Conservation (phyloP, 2,329 filamentous ascomycete species). For the Alternaria ethzedia region DNA sequence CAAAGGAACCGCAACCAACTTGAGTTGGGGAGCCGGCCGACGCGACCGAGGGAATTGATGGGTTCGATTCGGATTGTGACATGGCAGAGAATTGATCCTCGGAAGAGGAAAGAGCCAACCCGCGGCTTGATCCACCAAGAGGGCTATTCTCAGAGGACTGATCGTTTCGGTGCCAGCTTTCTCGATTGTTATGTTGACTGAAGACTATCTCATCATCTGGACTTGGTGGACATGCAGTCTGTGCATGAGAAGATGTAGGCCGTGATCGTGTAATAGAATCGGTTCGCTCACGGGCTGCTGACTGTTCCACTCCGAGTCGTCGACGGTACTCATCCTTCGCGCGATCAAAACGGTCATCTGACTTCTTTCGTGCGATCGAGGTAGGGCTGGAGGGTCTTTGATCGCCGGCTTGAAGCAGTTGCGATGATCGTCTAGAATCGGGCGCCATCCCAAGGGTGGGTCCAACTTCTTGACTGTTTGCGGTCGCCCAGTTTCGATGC, state of each 20-base stretch:
- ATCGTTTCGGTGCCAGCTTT: constrained; percentile 38
- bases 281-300: constrained; percentile 34
- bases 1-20: constrained; percentile 37
- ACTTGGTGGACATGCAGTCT: constrained; percentile 54
- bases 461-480: constrained; percentile 33
- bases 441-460: constrained; percentile 26
- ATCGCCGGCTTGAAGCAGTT: not conserved
- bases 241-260: constrained; percentile 37
- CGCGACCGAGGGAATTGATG: constrained; percentile 59
- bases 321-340: constrained; percentile 49
- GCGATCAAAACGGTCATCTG: constrained; percentile 43
- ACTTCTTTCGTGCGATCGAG: constrained; percentile 27
- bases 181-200: constrained; percentile 35
- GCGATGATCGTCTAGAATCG: constrained; percentile 5
- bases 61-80: constrained; percentile 58
- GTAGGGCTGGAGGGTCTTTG: constrained; percentile 12
- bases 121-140: constrained; percentile 36
- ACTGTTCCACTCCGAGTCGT: constrained; percentile 42
- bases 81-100: constrained; percentile 57
- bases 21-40: constrained; percentile 56
- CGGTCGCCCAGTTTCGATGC: constrained; percentile 28
- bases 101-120: constrained; percentile 54
- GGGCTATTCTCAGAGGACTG: constrained; percentile 52
- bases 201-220: constrained; percentile 52
- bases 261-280: constrained; percentile 30